A percentile compares a stretch with the other conserved stretches of the same genome.
Evolutionary conservation across 2,329 filamentous ascomycete genomes (phyloP).

Genomic region (Fusarium sp.): DNA sequence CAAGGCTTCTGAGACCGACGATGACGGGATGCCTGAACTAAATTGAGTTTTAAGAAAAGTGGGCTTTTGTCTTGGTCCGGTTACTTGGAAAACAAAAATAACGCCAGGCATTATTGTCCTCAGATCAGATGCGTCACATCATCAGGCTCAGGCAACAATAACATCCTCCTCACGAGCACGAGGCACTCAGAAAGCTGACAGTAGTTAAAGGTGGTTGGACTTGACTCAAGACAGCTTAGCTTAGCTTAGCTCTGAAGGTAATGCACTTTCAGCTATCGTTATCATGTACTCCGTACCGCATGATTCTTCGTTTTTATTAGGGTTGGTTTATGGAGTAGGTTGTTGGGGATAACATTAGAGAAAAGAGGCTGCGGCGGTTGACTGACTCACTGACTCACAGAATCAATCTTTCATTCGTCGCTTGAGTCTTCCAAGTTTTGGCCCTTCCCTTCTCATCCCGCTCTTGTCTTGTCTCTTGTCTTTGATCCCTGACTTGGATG

Average conservation of each 20-base stretch:
- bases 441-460: slow-evolving; percentile 5
- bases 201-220: background rate
- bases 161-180: slow-evolving; percentile 25
- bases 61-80: background rate
- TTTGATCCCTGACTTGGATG: slow-evolving; percentile 16
- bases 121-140: slow-evolving; percentile 13
- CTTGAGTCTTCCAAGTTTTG: slow-evolving; percentile 5
- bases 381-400: slow-evolving; percentile 12
- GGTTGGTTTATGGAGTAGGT: background rate
- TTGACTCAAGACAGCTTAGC: slow-evolving; percentile 8
- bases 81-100: slow-evolving; percentile 1
- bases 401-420: background rate
- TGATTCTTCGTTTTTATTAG: background rate
- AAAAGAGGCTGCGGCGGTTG: slow-evolving; percentile 23
- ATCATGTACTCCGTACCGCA: slow-evolving; percentile 14
- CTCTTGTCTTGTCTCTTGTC: background rate
- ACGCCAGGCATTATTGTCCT: background rate
- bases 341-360: background rate
- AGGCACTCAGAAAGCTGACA: slow-evolving; percentile 18
- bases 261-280: slow-evolving; percentile 7
- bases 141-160: slow-evolving; percentile 28
- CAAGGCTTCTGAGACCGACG: background rate
- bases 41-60: slow-evolving; percentile 20
- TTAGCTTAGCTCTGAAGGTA: slow-evolving; percentile 2
- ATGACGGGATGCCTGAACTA: slow-evolving; percentile 11